Conservation (phyloP, 2,329 filamentous ascomycete genomes). For the Calonectria leucothoes region DNA sequence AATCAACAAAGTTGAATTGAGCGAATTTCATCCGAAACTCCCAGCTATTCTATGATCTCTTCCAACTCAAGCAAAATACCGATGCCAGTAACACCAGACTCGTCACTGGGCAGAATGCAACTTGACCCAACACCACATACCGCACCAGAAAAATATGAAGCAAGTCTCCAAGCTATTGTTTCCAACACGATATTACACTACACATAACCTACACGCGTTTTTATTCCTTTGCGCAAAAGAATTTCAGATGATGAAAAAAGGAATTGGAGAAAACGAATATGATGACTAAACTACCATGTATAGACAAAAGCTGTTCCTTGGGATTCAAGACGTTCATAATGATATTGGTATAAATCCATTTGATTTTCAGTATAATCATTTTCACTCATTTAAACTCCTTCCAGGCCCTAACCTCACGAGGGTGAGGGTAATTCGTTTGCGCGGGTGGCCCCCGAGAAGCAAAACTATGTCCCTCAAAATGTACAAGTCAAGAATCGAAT, state of each 20-base stretch:
- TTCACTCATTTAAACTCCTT: constrained; percentile 15
- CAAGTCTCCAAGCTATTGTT: background rate
- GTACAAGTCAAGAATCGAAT: constrained; percentile 43
- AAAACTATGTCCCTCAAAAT: constrained; percentile 43
- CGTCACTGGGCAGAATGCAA: background rate
- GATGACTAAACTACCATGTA: background rate
- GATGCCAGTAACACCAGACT: no score
- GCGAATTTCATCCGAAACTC: background rate
- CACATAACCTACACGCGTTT: background rate
- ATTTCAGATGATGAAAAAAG: background rate
- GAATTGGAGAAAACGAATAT: background rate
- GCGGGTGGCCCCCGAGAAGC: constrained; percentile 27
- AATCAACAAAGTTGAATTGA: background rate
- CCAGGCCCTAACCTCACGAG: constrained; percentile 32
- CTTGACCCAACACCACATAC: background rate
- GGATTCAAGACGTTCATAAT: background rate
- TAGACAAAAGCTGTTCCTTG: background rate
- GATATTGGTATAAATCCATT: background rate
- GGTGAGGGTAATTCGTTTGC: constrained; percentile 25
- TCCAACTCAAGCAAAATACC: background rate
- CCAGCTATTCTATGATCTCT: background rate
- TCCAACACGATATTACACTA: background rate
- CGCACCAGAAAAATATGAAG: background rate
- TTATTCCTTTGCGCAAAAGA: background rate
- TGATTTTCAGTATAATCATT: background rate